Evolutionary conservation across 2,329 filamentous ascomycete species (phyloP).

Genomic region (Neopestalotiopsis clavispora): DNA sequence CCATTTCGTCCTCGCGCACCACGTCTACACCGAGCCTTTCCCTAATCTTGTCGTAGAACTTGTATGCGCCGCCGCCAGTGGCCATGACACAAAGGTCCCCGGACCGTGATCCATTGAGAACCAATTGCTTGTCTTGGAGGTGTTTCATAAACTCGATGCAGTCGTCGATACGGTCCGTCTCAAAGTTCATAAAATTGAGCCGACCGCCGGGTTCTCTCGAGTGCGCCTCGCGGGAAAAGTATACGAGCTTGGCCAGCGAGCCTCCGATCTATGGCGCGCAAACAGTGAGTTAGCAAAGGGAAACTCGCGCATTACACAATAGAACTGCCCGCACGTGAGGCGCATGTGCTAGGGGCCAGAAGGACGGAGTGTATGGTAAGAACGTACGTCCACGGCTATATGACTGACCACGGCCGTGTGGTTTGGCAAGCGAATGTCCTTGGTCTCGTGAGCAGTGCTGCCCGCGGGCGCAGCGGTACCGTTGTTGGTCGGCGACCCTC

Average conservation of each 20-base stretch:
- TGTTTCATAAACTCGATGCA: slow-evolving; percentile 91
- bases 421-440: slow-evolving; percentile 94
- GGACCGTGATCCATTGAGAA: slow-evolving; percentile 72
- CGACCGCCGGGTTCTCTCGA: slow-evolving; percentile 83
- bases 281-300: slow-evolving; percentile 16
- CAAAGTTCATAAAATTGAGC: slow-evolving; percentile 94
- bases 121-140: slow-evolving; percentile 80
- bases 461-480: slow-evolving; percentile 46
- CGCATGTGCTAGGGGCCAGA: not conserved
- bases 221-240: slow-evolving; percentile 88
- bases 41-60: slow-evolving; percentile 92
- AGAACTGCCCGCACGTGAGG: not conserved
- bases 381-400: slow-evolving; percentile 85
- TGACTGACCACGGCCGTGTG: slow-evolving; percentile 96
- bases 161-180: slow-evolving; percentile 91
- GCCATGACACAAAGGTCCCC: slow-evolving; percentile 89
- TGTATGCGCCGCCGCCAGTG: slow-evolving; percentile 93
- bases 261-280: slow-evolving; percentile 77
- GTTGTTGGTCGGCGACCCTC: slow-evolving; percentile 60
- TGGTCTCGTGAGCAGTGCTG: slow-evolving; percentile 68
- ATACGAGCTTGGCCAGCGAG: slow-evolving; percentile 93
- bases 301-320: not conserved
- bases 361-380: not conserved
- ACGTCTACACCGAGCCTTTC: slow-evolving; percentile 86
- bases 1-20: slow-evolving; percentile 95